Conservation (phyloP, 768 basidiomycete species). For the Sistotremastrum niveocremeum region DNA sequence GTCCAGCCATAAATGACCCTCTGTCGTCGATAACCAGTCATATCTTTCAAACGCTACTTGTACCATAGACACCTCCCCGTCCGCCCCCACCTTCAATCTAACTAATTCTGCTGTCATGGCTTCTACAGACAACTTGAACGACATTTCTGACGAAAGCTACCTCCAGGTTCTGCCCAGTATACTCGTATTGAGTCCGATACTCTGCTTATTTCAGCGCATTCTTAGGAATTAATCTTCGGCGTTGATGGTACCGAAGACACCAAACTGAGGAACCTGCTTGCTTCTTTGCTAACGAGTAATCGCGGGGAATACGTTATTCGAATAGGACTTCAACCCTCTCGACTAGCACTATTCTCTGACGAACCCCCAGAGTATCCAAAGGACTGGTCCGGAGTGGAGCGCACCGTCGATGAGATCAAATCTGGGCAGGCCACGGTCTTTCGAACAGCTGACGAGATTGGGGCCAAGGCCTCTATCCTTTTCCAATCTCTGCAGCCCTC, state of each 20-base stretch:
- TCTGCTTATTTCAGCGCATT: neutral
- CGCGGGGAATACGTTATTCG: conserved; percentile 66
- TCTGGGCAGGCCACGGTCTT: conserved; percentile 29
- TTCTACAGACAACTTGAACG: too few species aligned
- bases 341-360: conserved; percentile 38
- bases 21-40: too few species aligned
- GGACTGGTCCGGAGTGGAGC: conserved; percentile 39
- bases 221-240: conserved; percentile 26
- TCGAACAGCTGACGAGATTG: conserved; percentile 55
- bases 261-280: conserved; percentile 47
- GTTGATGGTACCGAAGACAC: conserved; percentile 30
- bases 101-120: too few species aligned
- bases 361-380: conserved; percentile 30
- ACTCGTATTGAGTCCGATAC: neutral
- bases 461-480: conserved; percentile 47
- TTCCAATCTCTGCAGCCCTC: conserved; percentile 13
- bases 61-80: too few species aligned
- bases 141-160: too few species aligned
- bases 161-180: neutral
- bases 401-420: conserved; percentile 41
- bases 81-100: too few species aligned
- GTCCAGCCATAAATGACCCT: too few species aligned
- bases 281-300: conserved; percentile 49
- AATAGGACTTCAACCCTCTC: conserved; percentile 56
- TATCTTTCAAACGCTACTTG: too few species aligned